Evolutionary conservation across 108 stramenopile species (phyloP), one percentile per base, ranked within the genome.

Genomic region (Cylindrotheca fusiformis): DNA sequence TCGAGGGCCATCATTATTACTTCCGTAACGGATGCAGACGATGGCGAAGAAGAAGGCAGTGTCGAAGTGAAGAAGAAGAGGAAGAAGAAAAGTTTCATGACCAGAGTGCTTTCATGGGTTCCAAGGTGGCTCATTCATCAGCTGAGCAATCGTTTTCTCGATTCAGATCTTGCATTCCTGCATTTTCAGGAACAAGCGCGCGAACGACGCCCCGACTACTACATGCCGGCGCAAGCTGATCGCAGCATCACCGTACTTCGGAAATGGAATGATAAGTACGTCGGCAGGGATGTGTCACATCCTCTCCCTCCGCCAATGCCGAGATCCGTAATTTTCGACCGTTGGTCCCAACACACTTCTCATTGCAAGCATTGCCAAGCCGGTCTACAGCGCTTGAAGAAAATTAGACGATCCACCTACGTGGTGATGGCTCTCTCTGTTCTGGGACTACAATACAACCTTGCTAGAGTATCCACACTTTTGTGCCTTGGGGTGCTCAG

Each of bases 181-280:
- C 74, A 75, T 47, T 68, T 49, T 27, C 74, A 75, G 41, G 74
- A 75, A 51, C 74, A 67, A 23, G 72, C 67, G 52, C 72, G 65
- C 1, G 56, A 44, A 31, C 49, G 53, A 1, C 66, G 50, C 6
- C 30, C 22, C 4, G 48, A 27, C 14, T 74, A 74, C 53, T 74
- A 45, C 52, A 67, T 74, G 65, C 72, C 72, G 19, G 58, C 72
- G 18, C 59, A 24, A 14, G 21, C 72, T 19, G 72, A 74, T 44
- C 57, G 65, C 8, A 61, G 65, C 53, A 57, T 74, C 10, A 27
- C 51, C 17, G 59, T 59, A 14, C 41, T 74, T 19, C 65, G 65
- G 28, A 52, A 55, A 60, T 74, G 72, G 72, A 61, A 60, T 18
- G 41, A 25, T 3, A 60, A 54, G 53, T 66, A 74, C 51, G 59